Evolutionary conservation across 2,329 filamentous ascomycete genomes (phyloP).

Genomic region (Chaetomium globosum): DNA sequence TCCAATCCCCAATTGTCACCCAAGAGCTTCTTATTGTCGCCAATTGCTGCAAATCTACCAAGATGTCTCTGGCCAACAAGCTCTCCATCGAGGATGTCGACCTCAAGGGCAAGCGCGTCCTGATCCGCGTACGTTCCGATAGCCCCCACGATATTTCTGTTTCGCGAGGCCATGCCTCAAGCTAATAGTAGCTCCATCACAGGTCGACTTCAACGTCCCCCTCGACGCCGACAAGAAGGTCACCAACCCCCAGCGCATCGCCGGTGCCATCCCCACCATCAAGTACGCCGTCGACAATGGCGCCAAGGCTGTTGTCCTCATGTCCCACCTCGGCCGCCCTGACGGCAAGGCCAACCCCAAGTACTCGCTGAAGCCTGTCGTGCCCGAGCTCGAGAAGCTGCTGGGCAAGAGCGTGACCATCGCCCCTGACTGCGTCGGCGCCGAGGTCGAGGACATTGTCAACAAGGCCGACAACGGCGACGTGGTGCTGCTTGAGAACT

Average conservation of each 20-base stretch:
- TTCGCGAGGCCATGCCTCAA: not conserved
- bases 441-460: slow-evolving; percentile 86
- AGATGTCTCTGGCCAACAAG: slow-evolving; percentile 98
- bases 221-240: slow-evolving; percentile 90
- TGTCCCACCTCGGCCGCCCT: slow-evolving; percentile 97
- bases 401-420: slow-evolving; percentile 84
- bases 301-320: slow-evolving; percentile 90
- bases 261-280: slow-evolving; percentile 91
- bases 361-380: slow-evolving; percentile 92
- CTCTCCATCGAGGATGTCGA: slow-evolving; percentile 95
- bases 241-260: slow-evolving; percentile 98
- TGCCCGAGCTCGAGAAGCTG: slow-evolving; percentile 87
- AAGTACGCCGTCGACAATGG: slow-evolving; percentile 89
- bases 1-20: slow-evolving; percentile 14
- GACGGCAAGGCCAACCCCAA: slow-evolving; percentile 88
- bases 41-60: slow-evolving; percentile 42
- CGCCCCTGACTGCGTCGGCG: slow-evolving; percentile 85
- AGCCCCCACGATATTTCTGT: not conserved
- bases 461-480: slow-evolving; percentile 79
- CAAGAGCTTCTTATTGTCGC: slow-evolving; percentile 4
- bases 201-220: slow-evolving; percentile 99
- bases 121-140: slow-evolving; percentile 76
- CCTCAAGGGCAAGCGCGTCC: slow-evolving; percentile 95
- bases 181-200: slow-evolving; percentile 35
- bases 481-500: slow-evolving; percentile 91